Evolutionary conservation across 495 filamentous ascomycete genomes (phyloP), one percentile per base, ranked within the genome.

Genomic region (Penicillium coprophilum): DNA sequence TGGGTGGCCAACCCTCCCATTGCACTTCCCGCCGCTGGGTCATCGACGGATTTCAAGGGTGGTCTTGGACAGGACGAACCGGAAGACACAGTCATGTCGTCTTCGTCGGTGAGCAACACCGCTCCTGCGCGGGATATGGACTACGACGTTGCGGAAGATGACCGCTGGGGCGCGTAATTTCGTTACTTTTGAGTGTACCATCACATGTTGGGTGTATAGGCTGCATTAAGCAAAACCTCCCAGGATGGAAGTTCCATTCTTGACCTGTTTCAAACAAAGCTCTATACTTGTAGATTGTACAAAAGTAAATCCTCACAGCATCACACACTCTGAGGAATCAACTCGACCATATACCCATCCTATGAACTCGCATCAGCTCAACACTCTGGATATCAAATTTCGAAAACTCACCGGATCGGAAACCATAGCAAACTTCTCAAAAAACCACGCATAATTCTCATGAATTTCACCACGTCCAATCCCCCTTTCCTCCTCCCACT

Each of bases 1-100:
- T 98, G 94, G 94, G 78, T 87, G 38, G 67, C 80, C 46, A 79
- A 77, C 46, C 73, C 73, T 6, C 72, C 74, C 1, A 66, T 73
- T 27, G 17, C 66, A 10, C 15, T 57, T 30, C 24, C 62, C 13
- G 19, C 67, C 0, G 24, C 68, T n/a, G 20, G 60, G 2, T 38
- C 59, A 36, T 50, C 66, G 2, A 27, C 64, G 9, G 66, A 71
- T 36, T 23, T 46, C 45, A 71, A 69, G 51, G 65, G 65, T 17
- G 65, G 58, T 12, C 57, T 60, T 11, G 66, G 67, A 34, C 67
- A 77, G 38, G 57, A 65, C 15, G 64, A 71, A 15, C 67, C 52
- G 4, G 41, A 68, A 20, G 76, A 80, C 52, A 71, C 66, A 15
- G 54, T 52, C 3, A 79, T 80, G 76, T 69, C 74, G 28, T 66